These are phyloP conservation scores for Smallanthus sonchifolius DNA, from an alignment of 129 eudicot genomes.

Conservation along the genomic window DNA sequence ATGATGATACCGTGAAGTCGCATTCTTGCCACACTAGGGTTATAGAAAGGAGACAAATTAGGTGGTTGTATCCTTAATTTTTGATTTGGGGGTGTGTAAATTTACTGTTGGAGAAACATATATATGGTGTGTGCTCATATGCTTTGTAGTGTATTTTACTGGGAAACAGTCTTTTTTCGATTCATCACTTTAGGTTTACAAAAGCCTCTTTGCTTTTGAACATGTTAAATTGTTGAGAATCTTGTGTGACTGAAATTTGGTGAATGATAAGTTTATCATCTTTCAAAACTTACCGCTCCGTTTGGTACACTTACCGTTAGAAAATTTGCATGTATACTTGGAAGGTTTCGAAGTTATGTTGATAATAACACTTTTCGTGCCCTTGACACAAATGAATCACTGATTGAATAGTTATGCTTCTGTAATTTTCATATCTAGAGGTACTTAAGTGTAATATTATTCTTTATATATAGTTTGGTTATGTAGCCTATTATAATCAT, in stretches of 20 bases:
- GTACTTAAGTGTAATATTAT: too few relatives aligned
- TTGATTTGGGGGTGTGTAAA: conserved; percentile 23
- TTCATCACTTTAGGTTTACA: conserved; percentile 3
- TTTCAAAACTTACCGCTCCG: not conserved
- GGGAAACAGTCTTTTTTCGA: not conserved
- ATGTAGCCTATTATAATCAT: too few relatives aligned
- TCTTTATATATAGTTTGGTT: too few relatives aligned
- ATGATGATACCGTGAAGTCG: not conserved
- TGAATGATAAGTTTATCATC: not conserved
- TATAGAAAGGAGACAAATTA: not conserved
- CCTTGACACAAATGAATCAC: too few relatives aligned
- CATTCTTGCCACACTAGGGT: conserved; percentile 16
- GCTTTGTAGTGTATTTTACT: conserved; percentile 22
- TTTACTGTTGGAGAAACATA: conserved; percentile 17
- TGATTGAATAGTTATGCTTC: too few relatives aligned
- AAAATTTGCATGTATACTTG: too few relatives aligned
- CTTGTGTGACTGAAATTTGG: not conserved
- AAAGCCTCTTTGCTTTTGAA: not conserved
- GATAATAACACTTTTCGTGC: too few relatives aligned
- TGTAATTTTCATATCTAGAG: too few relatives aligned
- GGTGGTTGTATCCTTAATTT: conserved; percentile 18
- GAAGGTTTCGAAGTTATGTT: not conserved
- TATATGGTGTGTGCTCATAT: conserved; percentile 13
- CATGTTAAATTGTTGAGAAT: not conserved
- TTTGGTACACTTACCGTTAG: too few relatives aligned